These are phyloP conservation scores for Colletotrichum sp. DNA, from an alignment of 2,329 filamentous ascomycete genomes.

Conservation along the genomic window DNA sequence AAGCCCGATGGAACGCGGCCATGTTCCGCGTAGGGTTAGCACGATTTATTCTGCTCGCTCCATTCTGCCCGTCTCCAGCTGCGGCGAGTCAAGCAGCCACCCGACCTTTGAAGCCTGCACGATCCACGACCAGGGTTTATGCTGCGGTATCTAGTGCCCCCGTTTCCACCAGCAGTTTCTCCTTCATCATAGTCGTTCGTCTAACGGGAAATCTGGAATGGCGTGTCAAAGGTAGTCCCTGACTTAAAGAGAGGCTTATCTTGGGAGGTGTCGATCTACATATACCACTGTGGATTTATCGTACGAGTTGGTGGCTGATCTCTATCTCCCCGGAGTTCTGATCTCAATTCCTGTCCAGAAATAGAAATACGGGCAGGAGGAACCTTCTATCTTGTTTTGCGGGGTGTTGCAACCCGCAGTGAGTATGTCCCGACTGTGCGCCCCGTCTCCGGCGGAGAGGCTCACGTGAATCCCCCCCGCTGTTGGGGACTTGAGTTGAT, in stretches of 20 bases:
- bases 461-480: not conserved
- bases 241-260: not conserved
- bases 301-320: not conserved
- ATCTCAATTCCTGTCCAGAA: not conserved
- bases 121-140: not conserved
- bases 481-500: not conserved
- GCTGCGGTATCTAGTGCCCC: not conserved
- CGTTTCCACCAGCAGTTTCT: not conserved
- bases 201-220: not conserved
- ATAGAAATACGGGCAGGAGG: not conserved
- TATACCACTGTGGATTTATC: not conserved
- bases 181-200: not conserved
- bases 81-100: not conserved
- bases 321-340: not conserved
- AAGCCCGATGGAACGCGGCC: not conserved
- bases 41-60: not conserved
- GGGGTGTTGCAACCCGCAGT: not conserved
- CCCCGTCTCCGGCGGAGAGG: not conserved
- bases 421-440: not conserved
- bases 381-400: not conserved
- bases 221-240: not conserved
- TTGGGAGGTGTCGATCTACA: not conserved
- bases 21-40: not conserved
- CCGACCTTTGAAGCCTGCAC: not conserved
- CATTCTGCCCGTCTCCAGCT: not conserved